Evolutionary conservation across 345 rosid genomes (phyloP), one percentile per base, ranked within the genome.

Genomic region (Trapa bicornis): DNA sequence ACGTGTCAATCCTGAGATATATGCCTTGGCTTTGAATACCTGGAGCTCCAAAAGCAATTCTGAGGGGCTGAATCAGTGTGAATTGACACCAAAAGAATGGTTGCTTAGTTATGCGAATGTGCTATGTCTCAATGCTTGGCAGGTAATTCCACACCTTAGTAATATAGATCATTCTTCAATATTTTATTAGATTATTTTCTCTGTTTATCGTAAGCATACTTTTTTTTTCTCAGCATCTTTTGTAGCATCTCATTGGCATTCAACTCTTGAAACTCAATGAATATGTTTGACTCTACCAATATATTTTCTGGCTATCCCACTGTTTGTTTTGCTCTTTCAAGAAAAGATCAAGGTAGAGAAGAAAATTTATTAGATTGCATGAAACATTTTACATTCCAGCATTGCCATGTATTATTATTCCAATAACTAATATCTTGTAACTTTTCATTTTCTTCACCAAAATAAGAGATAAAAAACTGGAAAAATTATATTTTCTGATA

Each of bases 51-150:
- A 83, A 53, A 73, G 63, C 60, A 6, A 50, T 56, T 64, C 66
- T n/a, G 16, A 37, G 14, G 70, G 69, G 6, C 70, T 75, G 42
- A 56, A 61, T 72, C 72, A 72, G 50, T 66, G 72, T 81, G 73
- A 73, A 42, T 68, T 75, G 38, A 52, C 67, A 53, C 63, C 70
- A 67, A 78, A 78, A 66, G 80, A 82, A 48, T 90, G 96, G 88
- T 66, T 88, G 81, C 68, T 70, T 52, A 79, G 79, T 74, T 93
- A 84, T 81, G 86, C 72, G 45, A 76, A 90, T 70, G 84, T 86
- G 61, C 88, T 93, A 41, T 90, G 95, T 71, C 74, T 83, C 66
- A 93, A 90, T 73, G 85, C 97, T 68, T 90, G 97, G 98, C 98
- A 93, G 94, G 98, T 92, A 85, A 66, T 45, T 62, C 42, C 74